These are phyloP conservation scores for Balamuthia mandrillaris DNA, from an alignment of 208 protist genomes.

Conservation along the genomic window DNA sequence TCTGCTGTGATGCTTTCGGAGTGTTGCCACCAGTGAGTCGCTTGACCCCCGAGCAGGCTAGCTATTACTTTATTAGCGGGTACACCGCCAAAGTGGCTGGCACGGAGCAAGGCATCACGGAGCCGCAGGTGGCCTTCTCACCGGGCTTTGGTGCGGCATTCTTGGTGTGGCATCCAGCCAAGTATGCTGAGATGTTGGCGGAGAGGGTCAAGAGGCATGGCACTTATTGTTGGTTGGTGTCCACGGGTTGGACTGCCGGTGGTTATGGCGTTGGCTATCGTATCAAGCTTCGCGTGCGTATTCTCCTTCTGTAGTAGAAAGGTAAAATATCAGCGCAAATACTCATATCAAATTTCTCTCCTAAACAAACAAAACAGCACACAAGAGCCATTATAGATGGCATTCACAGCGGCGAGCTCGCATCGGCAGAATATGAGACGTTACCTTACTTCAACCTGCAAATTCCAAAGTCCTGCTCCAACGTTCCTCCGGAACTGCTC, in stretches of 20 bases:
- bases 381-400: constrained; percentile 91
- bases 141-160: constrained; percentile 92
- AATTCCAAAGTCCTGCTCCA: constrained; percentile 75
- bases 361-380: too few species aligned
- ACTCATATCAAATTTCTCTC: too few species aligned
- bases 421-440: constrained; percentile 68
- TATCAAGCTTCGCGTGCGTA: constrained; percentile 80
- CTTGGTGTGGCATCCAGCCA: constrained; percentile 89
- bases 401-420: constrained; percentile 88
- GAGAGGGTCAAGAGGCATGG: constrained; percentile 84
- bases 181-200: constrained; percentile 92
- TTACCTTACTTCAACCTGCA: constrained; percentile 84
- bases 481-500: constrained; percentile 82
- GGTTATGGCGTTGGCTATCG: constrained; percentile 77
- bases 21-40: constrained; percentile 91
- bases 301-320: too few species aligned
- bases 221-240: constrained; percentile 86
- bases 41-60: constrained; percentile 86
- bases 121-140: constrained; percentile 89
- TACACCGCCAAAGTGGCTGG: constrained; percentile 85
- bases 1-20: constrained; percentile 95
- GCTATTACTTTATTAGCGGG: constrained; percentile 90
- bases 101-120: constrained; percentile 87
- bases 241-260: constrained; percentile 88
- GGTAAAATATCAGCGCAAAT: too few species aligned